Percentiles rank a stretch among this genome's conserved stretches.
Evolutionary conservation across 345 rosid genomes (phyloP).

Genomic region (Lepidium aucheri): DNA sequence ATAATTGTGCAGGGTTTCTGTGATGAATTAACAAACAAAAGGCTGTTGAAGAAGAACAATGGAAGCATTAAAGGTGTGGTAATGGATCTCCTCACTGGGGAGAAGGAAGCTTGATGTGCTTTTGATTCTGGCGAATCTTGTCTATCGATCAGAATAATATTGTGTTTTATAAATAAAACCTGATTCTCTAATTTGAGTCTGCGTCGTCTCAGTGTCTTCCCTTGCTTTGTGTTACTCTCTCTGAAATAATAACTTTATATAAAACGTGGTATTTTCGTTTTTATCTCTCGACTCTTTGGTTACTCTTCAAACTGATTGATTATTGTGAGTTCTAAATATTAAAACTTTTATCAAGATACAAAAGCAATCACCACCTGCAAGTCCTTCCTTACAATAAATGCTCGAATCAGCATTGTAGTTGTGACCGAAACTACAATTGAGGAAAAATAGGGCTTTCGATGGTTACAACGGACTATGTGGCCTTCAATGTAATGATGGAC

Average conservation of each 20-base stretch:
- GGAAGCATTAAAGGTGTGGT: constrained; percentile 90
- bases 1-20: constrained; percentile 60
- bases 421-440: neutral
- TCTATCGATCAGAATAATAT: neutral
- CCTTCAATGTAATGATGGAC: too few species aligned
- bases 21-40: constrained; percentile 68
- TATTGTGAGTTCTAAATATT: too few species aligned
- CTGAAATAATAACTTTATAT: neutral
- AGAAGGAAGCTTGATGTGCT: constrained; percentile 36
- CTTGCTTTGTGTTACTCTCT: constrained; percentile 1
- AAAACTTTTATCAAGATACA: neutral
- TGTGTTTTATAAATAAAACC: constrained; percentile 18
- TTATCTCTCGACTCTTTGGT: neutral
- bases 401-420: neutral
- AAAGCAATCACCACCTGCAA: neutral
- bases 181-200: neutral
- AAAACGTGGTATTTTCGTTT: neutral
- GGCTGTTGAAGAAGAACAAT: constrained; percentile 84
- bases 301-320: neutral
- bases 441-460: too few species aligned
- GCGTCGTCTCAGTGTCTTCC: neutral
- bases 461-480: too few species aligned
- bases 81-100: constrained; percentile 80
- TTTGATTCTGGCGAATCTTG: neutral
- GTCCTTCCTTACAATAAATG: neutral